Base-by-base conservation (phyloP, 1,284 basidiomycete genomes). In the Rhodotorula sp. region DNA sequence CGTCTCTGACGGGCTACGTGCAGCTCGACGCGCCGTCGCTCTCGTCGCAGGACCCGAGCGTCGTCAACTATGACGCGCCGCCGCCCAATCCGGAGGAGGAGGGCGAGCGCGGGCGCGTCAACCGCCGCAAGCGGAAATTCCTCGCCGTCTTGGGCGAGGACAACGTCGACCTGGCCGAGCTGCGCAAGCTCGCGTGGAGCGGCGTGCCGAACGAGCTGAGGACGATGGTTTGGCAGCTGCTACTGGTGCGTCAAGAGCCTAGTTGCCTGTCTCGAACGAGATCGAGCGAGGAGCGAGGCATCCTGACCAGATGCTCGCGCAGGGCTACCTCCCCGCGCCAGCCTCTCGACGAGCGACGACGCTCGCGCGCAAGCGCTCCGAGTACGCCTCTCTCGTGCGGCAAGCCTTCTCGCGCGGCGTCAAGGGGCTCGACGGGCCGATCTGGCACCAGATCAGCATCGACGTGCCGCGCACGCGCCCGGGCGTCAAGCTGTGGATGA, bases 371-470 rank as follows among this genome's bases (percentile, higher is more conserved):
- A 99, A 99, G 84, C 88, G 96, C 61, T 88, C 89, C 75, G 96
- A 99, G 82, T 99, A 99, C 80, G 86, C 87, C 17, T 90, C 91
- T 34, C 87, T 97, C 66, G 95, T 97, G 7, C 88, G 93, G 76
- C 85, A 95, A 25, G 91, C 96, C n/a, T 98, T 99, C 80, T 88
- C 90, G 16, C 87, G 90, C 60, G 93, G 92, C 68, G 86, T 88
- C 41, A 88, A 90, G 62, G 88, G 89, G 0, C 85, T 94, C 25
- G 94, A 97, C 81, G 92, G 93, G 79, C 90, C 75, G 82, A 94
- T 97, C 80, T 97, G 95, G 95, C 94, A 97, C 82, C 94, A 97
- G 81, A 97, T 97, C 78, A 92, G 93, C 80, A 97, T 97, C 73
- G 94, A 98, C 79, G 94, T 97, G 12, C 95, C 94, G 13, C 85